Percentiles rank a stretch among this genome's conserved stretches.
phyloP scores from a whole-genome alignment of 768 basidiomycete species.

The Rhizopogon rudus region DNA sequence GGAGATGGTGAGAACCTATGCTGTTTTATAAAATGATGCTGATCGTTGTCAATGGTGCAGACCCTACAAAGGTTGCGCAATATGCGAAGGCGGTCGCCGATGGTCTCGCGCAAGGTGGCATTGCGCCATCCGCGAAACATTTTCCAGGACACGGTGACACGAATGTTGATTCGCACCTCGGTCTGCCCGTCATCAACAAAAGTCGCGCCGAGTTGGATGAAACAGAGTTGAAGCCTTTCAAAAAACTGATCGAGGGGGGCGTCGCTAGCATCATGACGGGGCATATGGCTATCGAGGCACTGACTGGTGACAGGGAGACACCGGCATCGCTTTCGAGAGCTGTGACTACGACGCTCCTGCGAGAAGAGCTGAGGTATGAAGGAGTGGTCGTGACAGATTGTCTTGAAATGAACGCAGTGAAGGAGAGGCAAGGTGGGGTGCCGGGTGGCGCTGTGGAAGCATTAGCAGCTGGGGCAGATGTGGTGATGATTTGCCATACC shows the following conservation, averaged over 20 bases:
- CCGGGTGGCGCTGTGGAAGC: constrained; percentile 52
- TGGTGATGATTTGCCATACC: constrained; percentile 74
- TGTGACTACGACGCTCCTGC: constrained; percentile 50
- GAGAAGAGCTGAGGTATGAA: constrained; percentile 43
- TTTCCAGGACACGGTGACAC: constrained; percentile 78
- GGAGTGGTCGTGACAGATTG: constrained; percentile 72
- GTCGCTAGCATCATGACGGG: constrained; percentile 67
- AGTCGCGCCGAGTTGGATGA: constrained; percentile 32
- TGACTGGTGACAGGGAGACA: constrained; percentile 44
- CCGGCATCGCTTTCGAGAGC: constrained; percentile 55
- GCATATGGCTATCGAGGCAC: constrained; percentile 62
- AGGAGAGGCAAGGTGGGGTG: constrained; percentile 34
- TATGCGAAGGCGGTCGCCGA: constrained; percentile 43
- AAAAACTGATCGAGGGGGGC: constrained; percentile 32
- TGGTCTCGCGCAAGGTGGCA: constrained; percentile 42
- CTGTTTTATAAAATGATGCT: neutral
- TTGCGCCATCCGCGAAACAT: constrained; percentile 65
- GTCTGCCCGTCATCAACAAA: constrained; percentile 57
- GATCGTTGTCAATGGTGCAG: constrained; percentile 24
- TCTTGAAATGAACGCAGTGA: constrained; percentile 71
- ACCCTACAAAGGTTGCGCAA: constrained; percentile 45
- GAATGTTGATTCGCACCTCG: constrained; percentile 64
- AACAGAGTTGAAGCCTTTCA: constrained; percentile 60
- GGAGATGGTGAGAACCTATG: constrained; percentile 46
- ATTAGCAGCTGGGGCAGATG: constrained; percentile 59